Evolutionary conservation across 257 asterid genomes (phyloP), one percentile per base, ranked within the genome.

Genomic region (Catharanthus roseus): DNA sequence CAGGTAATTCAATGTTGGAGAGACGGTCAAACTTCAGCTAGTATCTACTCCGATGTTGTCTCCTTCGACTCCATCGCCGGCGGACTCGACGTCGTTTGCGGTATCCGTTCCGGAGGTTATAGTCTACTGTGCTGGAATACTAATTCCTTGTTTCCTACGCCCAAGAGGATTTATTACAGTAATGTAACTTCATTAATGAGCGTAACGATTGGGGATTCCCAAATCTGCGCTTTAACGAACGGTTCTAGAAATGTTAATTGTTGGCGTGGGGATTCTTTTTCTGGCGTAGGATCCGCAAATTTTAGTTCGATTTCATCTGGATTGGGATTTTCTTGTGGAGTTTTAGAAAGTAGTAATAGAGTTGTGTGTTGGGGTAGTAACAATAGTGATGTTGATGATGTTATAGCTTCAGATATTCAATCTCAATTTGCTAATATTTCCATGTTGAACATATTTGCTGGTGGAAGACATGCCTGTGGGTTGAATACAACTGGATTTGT

Each of bases 61-160:
- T 85, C 97, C 39, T 92, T 85, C 84, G 86, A 81, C 81, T 85
- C 85, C 81, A 82, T 88, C 53, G 81, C 93, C 82, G 97, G 95
- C 68, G 95, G 96, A 36, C 76, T 57, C 4, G 80, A 86, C 80
- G 79, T 79, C 47, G 68, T 92, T 77, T 84, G 96, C 77, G 97
- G 84, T 42, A 65, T 86, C 6, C 89, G 90, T 72, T 86, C 89
- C 71, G 92, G 89, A 29, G 95, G 95, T 3, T 80, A 70, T 76
- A 75, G 81, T 63, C 93, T 92, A 64, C 79, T 88, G 45, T 92
- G 91, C 85, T 89, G 95, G 93, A 80, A 87, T 79, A 51, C 77
- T 0, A 62, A 76, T 23, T 47, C 10, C 71, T 85, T 83, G 68
- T 7, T 7, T 33, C 86, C 88, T 38, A 88, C 86, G 72, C 86